phyloP scores from a whole-genome alignment of 1,284 basidiomycete species.

The Cutaneotrichosporon spelunceum region DNA sequence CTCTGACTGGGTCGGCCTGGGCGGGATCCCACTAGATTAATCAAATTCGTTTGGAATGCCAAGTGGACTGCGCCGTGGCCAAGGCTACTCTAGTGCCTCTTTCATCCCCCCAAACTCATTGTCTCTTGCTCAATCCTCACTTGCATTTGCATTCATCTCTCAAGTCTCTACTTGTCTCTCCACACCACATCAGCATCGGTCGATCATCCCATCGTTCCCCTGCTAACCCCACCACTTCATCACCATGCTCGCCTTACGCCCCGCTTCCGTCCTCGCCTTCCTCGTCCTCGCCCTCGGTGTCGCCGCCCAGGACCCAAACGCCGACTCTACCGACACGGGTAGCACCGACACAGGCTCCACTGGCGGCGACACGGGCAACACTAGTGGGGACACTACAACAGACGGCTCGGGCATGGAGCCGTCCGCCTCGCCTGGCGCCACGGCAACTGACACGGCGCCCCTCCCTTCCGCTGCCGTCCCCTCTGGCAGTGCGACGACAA shows the following conservation, averaged over 20 bases:
- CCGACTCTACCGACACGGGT: not conserved
- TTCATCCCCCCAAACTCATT: not conserved
- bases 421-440: not conserved
- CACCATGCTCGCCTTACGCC: not conserved
- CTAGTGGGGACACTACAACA: not conserved
- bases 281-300: slow-evolving; percentile 2
- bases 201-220: not conserved
- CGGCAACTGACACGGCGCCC: not conserved
- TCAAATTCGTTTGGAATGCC: too few species aligned
- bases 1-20: too few species aligned
- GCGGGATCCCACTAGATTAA: too few species aligned
- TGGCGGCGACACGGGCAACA: not conserved
- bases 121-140: not conserved
- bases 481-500: not conserved
- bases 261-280: not conserved
- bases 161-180: not conserved
- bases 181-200: not conserved
- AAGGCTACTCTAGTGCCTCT: not conserved
- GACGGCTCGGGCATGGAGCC: not conserved
- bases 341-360: not conserved
- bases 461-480: not conserved
- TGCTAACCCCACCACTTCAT: not conserved
- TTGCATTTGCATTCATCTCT: not conserved
- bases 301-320: not conserved
- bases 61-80: too few species aligned